Evolutionary conservation across 768 basidiomycete genomes (phyloP).

Genomic region (Fomitopsis serialis): DNA sequence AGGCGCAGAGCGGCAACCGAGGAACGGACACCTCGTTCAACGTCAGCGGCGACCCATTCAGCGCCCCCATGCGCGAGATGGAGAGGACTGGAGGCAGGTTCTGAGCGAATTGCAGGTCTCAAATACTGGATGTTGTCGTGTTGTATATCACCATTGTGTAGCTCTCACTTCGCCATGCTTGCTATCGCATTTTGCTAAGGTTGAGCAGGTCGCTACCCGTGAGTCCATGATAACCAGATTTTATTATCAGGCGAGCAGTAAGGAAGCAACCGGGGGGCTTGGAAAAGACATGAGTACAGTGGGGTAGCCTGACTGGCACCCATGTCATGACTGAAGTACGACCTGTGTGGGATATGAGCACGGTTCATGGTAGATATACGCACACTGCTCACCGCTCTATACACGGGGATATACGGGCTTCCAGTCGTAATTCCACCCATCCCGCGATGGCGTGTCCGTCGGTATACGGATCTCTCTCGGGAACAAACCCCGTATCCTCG

Average conservation of each 20-base stretch:
- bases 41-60: slow-evolving; percentile 3
- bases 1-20: slow-evolving; percentile 43
- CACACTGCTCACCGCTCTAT: slow-evolving; percentile 2
- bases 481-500: slow-evolving; percentile 74
- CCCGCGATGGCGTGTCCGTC: slow-evolving; percentile 75
- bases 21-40: slow-evolving; percentile 9
- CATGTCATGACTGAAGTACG: too few species aligned
- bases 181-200: too few species aligned
- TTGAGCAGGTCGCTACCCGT: too few species aligned
- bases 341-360: neutral
- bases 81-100: slow-evolving; percentile 1
- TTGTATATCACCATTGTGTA: neutral
- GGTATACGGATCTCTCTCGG: slow-evolving; percentile 86
- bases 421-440: slow-evolving; percentile 88
- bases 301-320: too few species aligned
- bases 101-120: neutral
- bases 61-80: slow-evolving; percentile 10
- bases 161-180: neutral
- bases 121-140: neutral
- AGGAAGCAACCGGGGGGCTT: too few species aligned
- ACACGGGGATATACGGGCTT: slow-evolving; percentile 34
- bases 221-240: too few species aligned
- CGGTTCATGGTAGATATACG: neutral
- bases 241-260: too few species aligned
- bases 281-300: too few species aligned